A percentile compares a stretch with the other conserved stretches of the same genome.
Evolutionary conservation across 1,284 basidiomycete species (phyloP).

Genomic region (Leucoagaricus sp.): DNA sequence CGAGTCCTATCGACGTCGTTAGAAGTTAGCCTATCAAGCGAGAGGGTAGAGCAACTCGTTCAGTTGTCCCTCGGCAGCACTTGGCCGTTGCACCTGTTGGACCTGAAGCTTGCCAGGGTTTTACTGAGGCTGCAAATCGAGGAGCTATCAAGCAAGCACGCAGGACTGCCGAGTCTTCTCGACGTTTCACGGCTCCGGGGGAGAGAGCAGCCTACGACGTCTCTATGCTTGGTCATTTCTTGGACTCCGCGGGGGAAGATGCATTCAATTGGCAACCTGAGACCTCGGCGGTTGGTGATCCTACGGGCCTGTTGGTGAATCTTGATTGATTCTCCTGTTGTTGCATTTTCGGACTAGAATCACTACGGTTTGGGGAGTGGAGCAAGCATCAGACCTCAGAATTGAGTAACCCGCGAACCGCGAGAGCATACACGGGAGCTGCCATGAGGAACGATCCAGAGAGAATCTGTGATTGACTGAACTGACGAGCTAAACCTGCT

Average conservation of each 20-base stretch:
- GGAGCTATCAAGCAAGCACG: too few relatives aligned
- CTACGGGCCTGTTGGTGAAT: constrained; percentile 1
- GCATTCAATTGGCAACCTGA: neutral
- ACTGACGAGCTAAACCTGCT: too few relatives aligned
- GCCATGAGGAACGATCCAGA: neutral
- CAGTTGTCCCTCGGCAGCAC: too few relatives aligned
- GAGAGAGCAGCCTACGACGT: neutral
- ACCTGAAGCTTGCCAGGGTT: too few relatives aligned
- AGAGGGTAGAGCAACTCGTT: too few relatives aligned
- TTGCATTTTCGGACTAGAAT: constrained; percentile 8
- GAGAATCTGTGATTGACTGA: neutral
- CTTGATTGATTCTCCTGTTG: constrained; percentile 9
- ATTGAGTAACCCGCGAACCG: constrained; percentile 13
- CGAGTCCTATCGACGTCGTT: too few relatives aligned
- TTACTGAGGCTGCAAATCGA: too few relatives aligned
- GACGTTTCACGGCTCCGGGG: neutral
- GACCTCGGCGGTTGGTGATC: neutral
- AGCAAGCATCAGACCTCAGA: constrained; percentile 4
- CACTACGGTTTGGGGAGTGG: constrained; percentile 2
- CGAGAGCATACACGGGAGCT: neutral
- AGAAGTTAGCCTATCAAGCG: too few relatives aligned
- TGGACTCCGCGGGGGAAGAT: constrained; percentile 10
- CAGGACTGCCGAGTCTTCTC: too few relatives aligned
- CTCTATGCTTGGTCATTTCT: neutral
- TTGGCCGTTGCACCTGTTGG: too few relatives aligned